Conservation (phyloP, 768 basidiomycete genomes). For the Pholiota molesta region DNA sequence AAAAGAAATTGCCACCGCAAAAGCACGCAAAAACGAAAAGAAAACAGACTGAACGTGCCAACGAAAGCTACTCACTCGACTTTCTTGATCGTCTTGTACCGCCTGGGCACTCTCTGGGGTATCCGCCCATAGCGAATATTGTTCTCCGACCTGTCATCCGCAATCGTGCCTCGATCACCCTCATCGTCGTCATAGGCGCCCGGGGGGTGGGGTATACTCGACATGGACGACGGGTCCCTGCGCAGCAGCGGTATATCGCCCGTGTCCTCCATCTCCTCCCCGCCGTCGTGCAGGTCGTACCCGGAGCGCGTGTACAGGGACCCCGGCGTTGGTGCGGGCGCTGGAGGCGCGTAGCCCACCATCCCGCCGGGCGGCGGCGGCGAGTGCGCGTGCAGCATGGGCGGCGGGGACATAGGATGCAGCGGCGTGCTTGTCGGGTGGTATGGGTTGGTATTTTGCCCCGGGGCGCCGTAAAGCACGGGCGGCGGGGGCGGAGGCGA, state of each 20-base stretch:
- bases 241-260: conserved; percentile 72
- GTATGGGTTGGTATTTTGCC: conserved; percentile 17
- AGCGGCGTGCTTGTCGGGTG: conserved; percentile 16
- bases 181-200: conserved; percentile 48
- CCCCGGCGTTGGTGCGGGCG: conserved; percentile 9
- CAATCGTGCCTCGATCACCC: conserved; percentile 25
- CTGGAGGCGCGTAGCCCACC: conserved; percentile 8
- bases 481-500: conserved; percentile 27
- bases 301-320: conserved; percentile 19
- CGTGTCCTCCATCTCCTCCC: conserved; percentile 45
- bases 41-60: too few species aligned
- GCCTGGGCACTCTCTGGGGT: conserved; percentile 46
- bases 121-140: conserved; percentile 89
- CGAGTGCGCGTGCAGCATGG: conserved; percentile 1
- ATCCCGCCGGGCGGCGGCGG: conserved; percentile 6
- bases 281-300: conserved; percentile 47
- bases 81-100: conserved; percentile 91
- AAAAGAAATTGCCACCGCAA: too few species aligned
- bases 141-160: conserved; percentile 36
- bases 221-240: conserved; percentile 40
- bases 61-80: conserved; percentile 60
- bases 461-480: conserved; percentile 12
- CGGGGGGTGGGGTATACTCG: conserved; percentile 34
- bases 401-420: conserved; percentile 24
- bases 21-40: too few species aligned